Conservation (phyloP, 108 stramenopile species). For the Nannochloropsis salina region DNA sequence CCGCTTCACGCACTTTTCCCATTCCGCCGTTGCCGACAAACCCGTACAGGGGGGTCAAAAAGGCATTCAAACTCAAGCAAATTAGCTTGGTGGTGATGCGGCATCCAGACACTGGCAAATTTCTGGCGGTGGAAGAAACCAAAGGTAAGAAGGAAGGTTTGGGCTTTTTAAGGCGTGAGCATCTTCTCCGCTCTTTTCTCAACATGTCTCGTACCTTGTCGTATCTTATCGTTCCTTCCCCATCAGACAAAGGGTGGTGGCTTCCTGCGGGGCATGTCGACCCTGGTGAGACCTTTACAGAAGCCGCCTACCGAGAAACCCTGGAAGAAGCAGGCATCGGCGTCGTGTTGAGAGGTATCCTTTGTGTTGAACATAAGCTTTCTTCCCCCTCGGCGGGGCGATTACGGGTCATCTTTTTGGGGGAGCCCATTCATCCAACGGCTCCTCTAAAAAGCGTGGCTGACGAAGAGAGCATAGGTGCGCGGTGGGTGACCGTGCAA, state of each 20-base stretch:
- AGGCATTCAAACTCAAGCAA: background rate
- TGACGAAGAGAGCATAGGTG: background rate
- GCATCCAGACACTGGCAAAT: background rate
- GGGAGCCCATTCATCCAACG: background rate
- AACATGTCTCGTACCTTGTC: background rate
- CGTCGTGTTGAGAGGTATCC: background rate
- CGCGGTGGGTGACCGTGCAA: background rate
- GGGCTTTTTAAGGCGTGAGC: background rate
- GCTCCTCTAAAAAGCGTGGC: background rate
- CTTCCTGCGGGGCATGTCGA: conserved; percentile 23
- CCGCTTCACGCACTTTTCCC: background rate
- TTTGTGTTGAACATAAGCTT: background rate
- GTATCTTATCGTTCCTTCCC: background rate
- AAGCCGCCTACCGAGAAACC: conserved; percentile 21
- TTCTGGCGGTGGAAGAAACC: conserved; percentile 11
- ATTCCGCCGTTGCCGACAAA: background rate
- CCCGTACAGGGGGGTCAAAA: background rate
- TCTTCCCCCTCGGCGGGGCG: background rate
- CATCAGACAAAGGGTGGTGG: conserved; percentile 21
- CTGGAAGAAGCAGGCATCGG: conserved; percentile 22
- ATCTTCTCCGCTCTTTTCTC: background rate
- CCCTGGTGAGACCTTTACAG: background rate
- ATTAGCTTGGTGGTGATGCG: background rate
- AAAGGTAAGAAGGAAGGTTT: background rate
- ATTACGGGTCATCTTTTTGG: background rate